These are phyloP conservation scores for Aspergillus tamarii DNA, from an alignment of 2,329 filamentous ascomycete species.

Conservation along the genomic window DNA sequence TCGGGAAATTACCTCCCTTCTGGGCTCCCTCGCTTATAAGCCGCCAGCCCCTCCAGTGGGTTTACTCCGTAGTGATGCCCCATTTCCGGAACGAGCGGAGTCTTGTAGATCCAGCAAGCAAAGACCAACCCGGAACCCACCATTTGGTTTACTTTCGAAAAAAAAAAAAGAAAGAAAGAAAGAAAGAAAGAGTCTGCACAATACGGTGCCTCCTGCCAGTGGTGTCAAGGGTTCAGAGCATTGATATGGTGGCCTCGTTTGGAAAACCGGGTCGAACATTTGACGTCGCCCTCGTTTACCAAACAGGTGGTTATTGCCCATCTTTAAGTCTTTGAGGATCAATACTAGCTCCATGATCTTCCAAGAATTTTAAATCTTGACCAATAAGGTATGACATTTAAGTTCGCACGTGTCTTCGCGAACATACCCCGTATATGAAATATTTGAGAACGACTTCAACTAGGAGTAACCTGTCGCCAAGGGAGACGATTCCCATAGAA, in stretches of 20 bases:
- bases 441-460: not conserved
- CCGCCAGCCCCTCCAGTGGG: not conserved
- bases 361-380: not conserved
- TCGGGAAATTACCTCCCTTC: not conserved
- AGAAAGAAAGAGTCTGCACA: constrained; percentile 1
- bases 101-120: constrained; percentile 18
- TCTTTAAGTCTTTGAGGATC: not conserved
- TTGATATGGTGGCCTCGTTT: not conserved
- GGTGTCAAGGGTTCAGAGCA: not conserved
- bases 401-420: not conserved
- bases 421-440: not conserved
- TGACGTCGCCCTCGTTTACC: not conserved
- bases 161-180: no score
- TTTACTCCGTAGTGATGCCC: not conserved
- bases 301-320: not conserved
- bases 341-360: not conserved
- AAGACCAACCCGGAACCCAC: constrained; percentile 16
- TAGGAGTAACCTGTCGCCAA: not conserved
- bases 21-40: not conserved
- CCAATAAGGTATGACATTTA: not conserved
- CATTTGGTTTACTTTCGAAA: constrained; percentile 4
- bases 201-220: not conserved
- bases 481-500: not conserved
- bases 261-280: not conserved
- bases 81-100: constrained; percentile 13